phyloP scores from a whole-genome alignment of 441 rosid species.

The Flueggea neowawraea region DNA sequence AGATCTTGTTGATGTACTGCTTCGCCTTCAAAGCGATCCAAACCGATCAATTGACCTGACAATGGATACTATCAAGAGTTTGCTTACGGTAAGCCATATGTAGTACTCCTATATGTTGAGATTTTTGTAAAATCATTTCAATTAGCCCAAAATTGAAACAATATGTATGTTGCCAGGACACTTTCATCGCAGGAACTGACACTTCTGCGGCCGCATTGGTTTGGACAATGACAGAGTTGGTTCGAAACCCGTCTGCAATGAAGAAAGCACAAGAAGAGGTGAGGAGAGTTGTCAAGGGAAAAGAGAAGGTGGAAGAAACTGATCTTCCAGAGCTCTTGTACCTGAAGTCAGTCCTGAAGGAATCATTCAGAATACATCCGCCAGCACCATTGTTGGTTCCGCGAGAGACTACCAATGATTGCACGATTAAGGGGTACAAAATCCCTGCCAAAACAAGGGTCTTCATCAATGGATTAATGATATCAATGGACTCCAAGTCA shows the following conservation, averaged over 20 bases:
- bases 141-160: no score
- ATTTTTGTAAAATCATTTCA: no score
- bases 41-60: conserved; percentile 27
- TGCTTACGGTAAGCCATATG: conserved; percentile 26
- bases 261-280: conserved; percentile 42
- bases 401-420: conserved; percentile 30
- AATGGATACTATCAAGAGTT: conserved; percentile 33
- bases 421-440: conserved; percentile 24
- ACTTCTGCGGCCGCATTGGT: conserved; percentile 37
- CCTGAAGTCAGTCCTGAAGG: conserved; percentile 40
- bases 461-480: conserved; percentile 29
- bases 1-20: conserved; percentile 36
- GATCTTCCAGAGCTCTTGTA: conserved; percentile 34
- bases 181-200: conserved; percentile 61
- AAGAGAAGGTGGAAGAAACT: conserved; percentile 25
- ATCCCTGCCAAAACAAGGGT: conserved; percentile 37
- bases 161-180: conserved; percentile 28
- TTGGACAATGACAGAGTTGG: conserved; percentile 60
- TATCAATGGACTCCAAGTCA: conserved; percentile 21
- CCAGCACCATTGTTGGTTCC: conserved; percentile 43
- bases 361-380: conserved; percentile 37
- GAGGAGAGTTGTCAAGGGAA: conserved; percentile 18
- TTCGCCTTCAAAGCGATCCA: conserved; percentile 24
- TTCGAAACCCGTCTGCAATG: conserved; percentile 38
- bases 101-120: not conserved